Conservation (phyloP, 805 yeast species). For the Metschnikowia chrysomelidarum region DNA sequence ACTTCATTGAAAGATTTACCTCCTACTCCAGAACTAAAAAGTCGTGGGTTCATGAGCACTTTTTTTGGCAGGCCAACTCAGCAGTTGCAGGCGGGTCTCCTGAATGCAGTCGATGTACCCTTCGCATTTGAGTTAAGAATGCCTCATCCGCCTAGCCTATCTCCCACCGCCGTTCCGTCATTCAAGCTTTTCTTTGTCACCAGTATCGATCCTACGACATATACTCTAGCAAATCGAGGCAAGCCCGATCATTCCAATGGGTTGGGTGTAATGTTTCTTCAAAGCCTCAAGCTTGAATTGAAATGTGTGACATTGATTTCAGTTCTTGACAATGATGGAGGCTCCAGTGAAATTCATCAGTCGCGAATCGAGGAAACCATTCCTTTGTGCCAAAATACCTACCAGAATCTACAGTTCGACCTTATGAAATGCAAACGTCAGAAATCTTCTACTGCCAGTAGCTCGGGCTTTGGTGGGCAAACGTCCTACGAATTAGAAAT, state of each 20-base stretch:
- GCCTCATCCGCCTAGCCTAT: conserved; percentile 45
- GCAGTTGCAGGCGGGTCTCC: background rate
- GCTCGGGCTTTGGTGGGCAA: conserved; percentile 12
- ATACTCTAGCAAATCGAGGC: conserved; percentile 30
- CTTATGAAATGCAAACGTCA: conserved; percentile 32
- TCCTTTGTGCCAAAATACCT: conserved; percentile 32
- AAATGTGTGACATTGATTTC: conserved; percentile 25
- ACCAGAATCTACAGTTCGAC: conserved; percentile 38
- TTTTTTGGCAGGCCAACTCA: conserved; percentile 10
- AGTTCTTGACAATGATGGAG: conserved; percentile 24
- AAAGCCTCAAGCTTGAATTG: conserved; percentile 35
- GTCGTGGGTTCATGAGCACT: conserved; percentile 10
- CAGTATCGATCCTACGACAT: conserved; percentile 27
- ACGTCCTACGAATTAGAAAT: conserved; percentile 43
- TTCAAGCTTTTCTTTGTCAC: conserved; percentile 33
- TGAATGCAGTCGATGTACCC: conserved; percentile 28
- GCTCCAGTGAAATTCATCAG: conserved; percentile 23
- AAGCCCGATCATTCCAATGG: conserved; percentile 46
- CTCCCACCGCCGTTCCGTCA: conserved; percentile 42
- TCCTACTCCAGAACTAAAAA: conserved; percentile 9
- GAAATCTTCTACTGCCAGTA: conserved; percentile 24
- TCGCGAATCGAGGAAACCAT: conserved; percentile 25
- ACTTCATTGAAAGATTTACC: conserved; percentile 8
- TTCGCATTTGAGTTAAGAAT: conserved; percentile 49
- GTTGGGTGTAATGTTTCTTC: conserved; percentile 44